A percentile compares a stretch with the other conserved stretches of the same genome.
These are phyloP conservation scores for Pseudogymnoascus destructans DNA, from an alignment of 2,329 filamentous ascomycete species.

Conservation along the genomic window DNA sequence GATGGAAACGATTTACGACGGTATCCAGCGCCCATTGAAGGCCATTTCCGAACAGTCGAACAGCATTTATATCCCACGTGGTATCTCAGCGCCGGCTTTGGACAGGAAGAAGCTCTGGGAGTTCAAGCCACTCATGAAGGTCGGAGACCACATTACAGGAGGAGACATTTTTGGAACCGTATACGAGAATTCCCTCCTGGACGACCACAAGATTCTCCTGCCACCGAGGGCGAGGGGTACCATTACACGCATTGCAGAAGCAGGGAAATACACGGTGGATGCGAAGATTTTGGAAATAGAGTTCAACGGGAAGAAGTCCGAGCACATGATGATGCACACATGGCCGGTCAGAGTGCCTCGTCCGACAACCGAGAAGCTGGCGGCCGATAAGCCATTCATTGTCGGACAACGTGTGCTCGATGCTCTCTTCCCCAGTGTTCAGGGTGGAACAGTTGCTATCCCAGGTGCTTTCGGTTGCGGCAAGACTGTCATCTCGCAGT, in stretches of 20 bases:
- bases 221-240: conserved; percentile 82
- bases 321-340: conserved; percentile 95
- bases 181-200: conserved; percentile 89
- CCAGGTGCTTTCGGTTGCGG: conserved; percentile 97
- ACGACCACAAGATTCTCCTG: conserved; percentile 84
- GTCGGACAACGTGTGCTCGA: conserved; percentile 96
- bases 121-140: conserved; percentile 81
- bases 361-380: conserved; percentile 81
- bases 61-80: conserved; percentile 95
- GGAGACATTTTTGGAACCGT: conserved; percentile 94
- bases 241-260: conserved; percentile 79
- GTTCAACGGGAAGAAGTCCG: conserved; percentile 90
- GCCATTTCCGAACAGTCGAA: conserved; percentile 64
- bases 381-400: conserved; percentile 80
- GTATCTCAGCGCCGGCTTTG: conserved; percentile 75
- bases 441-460: conserved; percentile 95
- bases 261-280: conserved; percentile 86
- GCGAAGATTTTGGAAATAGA: conserved; percentile 92
- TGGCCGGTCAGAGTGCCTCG: conserved; percentile 97
- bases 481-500: conserved; percentile 98
- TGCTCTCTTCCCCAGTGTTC: conserved; percentile 88
- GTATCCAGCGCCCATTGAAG: conserved; percentile 89
- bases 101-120: conserved; percentile 93
- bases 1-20: conserved; percentile 99
- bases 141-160: conserved; percentile 91